Conservation (phyloP, 345 rosid genomes). For the Pelargonium nanum region DNA sequence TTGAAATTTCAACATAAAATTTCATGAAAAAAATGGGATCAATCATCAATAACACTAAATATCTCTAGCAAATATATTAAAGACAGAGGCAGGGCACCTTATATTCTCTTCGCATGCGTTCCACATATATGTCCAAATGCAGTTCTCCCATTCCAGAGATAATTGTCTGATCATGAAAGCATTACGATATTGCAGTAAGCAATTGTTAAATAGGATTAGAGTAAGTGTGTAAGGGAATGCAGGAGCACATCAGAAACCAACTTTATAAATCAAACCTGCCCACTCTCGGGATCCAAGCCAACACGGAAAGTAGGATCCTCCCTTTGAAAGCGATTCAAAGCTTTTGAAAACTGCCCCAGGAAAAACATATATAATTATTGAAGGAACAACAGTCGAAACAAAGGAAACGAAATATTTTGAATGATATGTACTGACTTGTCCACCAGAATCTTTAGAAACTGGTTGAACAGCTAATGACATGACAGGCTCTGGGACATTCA, state of each 20-base stretch:
- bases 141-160: constrained; percentile 99
- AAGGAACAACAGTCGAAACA: neutral
- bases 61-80: neutral
- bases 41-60: neutral
- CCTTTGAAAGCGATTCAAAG: constrained; percentile 84
- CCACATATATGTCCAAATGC: constrained; percentile 93
- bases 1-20: constrained; percentile 1
- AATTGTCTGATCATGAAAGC: constrained; percentile 54
- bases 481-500: constrained; percentile 99
- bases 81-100: constrained; percentile 41
- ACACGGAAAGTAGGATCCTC: constrained; percentile 99
- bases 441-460: constrained; percentile 89
- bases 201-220: neutral
- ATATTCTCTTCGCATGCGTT: constrained; percentile 88
- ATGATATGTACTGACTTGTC: constrained; percentile 55
- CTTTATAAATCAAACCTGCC: constrained; percentile 49
- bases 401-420: neutral
- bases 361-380: constrained; percentile 1
- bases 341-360: constrained; percentile 69
- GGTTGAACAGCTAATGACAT: constrained; percentile 98
- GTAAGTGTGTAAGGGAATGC: neutral
- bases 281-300: constrained; percentile 95
- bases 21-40: neutral
- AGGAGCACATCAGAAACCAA: neutral
- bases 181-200: constrained; percentile 4